Evolutionary conservation across 2,329 filamentous ascomycete genomes (phyloP), one percentile per base, ranked within the genome.

Genomic region (Sordariomycetes sp.): DNA sequence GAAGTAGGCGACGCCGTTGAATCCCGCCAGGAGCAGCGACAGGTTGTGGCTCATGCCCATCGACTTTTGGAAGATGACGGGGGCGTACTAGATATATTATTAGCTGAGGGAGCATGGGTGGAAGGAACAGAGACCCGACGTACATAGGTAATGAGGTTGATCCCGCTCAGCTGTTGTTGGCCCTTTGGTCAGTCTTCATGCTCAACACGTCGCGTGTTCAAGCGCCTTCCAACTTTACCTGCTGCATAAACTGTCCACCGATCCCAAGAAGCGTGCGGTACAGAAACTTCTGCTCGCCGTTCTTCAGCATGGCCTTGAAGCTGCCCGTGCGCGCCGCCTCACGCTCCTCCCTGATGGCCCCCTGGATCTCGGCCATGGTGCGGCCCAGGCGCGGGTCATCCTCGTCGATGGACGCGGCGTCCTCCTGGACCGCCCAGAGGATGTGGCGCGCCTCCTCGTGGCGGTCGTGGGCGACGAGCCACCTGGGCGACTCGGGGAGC

Each of bases 21-120:
- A 79, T 0, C 83, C 80, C 3, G 76, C 80, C 14, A 77, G 64
- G 16, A 81, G 78, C 0, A 83, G 69, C 0, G 82, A 76, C 0
- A 76, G 55, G 54, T 74, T 71, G 48, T 71, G 71, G 1, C 66
- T 64, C 61, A 77, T 73, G 10, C 74, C 74, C 22, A 77, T 70
- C 0, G 72, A 74, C 14, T 72, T 63, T 58, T 78, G 70, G 61
- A 77, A 76, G 58, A 77, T 76, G 53, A 74, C 72, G 0, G 74
- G 72, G 11, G 37, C 37, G 12, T 40, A 46, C 28, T 32, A 32
- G 4, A 32, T 32, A 4, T 4, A 32, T 8, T 4, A 32, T 32
- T 32, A 32, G 28, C 28, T 8, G 8, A 8, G 8, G 28, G 12
- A 43, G 14, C 18, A 43, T 43, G 14, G 12, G 4, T n/a, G 5